Percentiles rank a stretch among this genome's conserved stretches.
These are phyloP conservation scores for Diospyros lotus DNA, from an alignment of 148 eudicot genomes.

Conservation along the genomic window DNA sequence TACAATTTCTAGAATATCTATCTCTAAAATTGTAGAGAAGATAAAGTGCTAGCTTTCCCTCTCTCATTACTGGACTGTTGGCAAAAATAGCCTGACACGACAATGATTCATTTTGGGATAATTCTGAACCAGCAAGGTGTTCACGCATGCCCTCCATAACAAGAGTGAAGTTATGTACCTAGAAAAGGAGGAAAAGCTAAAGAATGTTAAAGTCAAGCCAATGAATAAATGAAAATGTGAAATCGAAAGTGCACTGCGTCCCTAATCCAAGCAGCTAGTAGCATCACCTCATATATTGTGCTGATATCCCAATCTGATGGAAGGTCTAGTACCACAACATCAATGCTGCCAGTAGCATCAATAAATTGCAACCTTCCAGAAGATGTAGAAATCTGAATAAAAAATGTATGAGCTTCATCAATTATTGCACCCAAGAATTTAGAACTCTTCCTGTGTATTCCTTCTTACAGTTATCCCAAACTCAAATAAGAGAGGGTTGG, in stretches of 20 bases:
- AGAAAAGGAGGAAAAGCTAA: slow-evolving; percentile 14
- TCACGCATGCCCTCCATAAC: slow-evolving; percentile 60
- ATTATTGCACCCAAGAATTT: background rate
- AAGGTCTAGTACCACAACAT: slow-evolving; percentile 62
- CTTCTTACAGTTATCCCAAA: no score
- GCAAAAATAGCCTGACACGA: slow-evolving; percentile 57
- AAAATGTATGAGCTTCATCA: slow-evolving; percentile 7
- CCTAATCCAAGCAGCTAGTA: background rate
- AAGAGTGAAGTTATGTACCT: slow-evolving; percentile 65
- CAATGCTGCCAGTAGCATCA: slow-evolving; percentile 76
- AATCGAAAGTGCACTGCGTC: background rate
- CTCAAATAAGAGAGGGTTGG: no score
- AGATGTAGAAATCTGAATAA: slow-evolving; percentile 50
- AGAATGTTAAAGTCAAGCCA: background rate
- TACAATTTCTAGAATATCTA: slow-evolving; percentile 22
- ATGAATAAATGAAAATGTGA: background rate
- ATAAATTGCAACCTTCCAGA: slow-evolving; percentile 74
- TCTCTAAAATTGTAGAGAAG: slow-evolving; percentile 41
- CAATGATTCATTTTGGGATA: slow-evolving; percentile 34
- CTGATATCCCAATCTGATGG: slow-evolving; percentile 52
- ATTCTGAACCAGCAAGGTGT: slow-evolving; percentile 27
- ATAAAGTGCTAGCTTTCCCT: slow-evolving; percentile 34
- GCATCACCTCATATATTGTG: slow-evolving; percentile 58
- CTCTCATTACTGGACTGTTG: slow-evolving; percentile 21
- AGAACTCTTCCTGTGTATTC: no score